Base-by-base conservation (phyloP, 176 grass and related monocot species). In the Elaeis guineensis region DNA sequence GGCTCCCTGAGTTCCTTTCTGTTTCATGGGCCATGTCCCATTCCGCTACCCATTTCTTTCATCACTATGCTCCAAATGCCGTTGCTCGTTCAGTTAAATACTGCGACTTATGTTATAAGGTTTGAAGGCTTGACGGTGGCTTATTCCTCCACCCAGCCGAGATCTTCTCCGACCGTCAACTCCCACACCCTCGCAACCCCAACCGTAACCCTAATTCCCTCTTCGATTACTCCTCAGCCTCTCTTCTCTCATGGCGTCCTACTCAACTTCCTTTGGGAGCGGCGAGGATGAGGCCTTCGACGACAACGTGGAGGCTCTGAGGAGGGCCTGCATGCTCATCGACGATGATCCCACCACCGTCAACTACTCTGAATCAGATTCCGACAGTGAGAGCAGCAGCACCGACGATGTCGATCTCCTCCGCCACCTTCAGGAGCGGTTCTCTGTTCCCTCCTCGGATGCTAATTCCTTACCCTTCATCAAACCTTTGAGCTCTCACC, bases 291-390 rank as follows among this genome's bases (percentile, higher is more conserved):
- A 63, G 6, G 77, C 54, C 52, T 69, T 95, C 17, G 66, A 68
- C 49, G 72, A 83, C 51, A 86, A 95, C 71, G 52, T 95, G 25
- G 86, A 83, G 56, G 80, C 69, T 29, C 67, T 95, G 49, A 71
- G 86, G 25, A 75, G 71, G 17, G 85, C 86, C 57, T 90, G 92
- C 86, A 52, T 72, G 73, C 61, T 54, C 17, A 32, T 80, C 17
- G 86, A 78, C 23, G 14, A 67, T 57, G 70, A 90, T 56, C 71
- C 65, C n/a, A n/a, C n/a, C n/a, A n/a, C n/a, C n/a, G n/a, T n/a
- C n/a, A n/a, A n/a, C n/a, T n/a, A n/a, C n/a, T n/a, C n/a, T n/a
- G 63, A 65, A 16, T n/a, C 49, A 12, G 49, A 65, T 25, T 65
- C 49, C 24, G 81, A 67, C 15, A 56, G 72, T 0, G 79, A 79